These are phyloP conservation scores for Globomyces sp. DNA, from an alignment of 371 early-diverging fungal species.

Conservation along the genomic window DNA sequence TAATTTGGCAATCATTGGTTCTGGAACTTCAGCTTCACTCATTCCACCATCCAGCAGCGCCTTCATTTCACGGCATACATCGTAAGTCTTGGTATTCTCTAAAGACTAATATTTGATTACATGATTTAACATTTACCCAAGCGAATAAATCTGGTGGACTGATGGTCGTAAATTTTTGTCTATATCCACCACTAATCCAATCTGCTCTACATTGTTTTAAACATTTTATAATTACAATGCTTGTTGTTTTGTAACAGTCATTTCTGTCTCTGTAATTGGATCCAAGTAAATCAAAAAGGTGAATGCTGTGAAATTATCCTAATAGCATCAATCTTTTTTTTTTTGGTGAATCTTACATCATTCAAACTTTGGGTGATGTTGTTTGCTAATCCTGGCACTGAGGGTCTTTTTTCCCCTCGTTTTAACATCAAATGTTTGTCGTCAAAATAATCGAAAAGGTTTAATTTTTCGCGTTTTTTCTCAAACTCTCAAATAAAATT, in stretches of 20 bases:
- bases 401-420: too few relatives aligned
- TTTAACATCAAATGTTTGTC: too few relatives aligned
- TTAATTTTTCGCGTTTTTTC: too few relatives aligned
- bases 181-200: constrained; percentile 32
- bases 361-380: neutral
- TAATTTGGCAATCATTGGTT: constrained; percentile 32
- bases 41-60: constrained; percentile 32
- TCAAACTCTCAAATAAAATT: too few relatives aligned
- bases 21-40: constrained; percentile 34
- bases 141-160: constrained; percentile 32
- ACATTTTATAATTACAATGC: constrained; percentile 5
- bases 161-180: constrained; percentile 37
- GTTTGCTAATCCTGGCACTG: neutral
- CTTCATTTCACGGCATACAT: constrained; percentile 46
- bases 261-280: neutral
- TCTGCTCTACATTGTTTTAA: constrained; percentile 13
- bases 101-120: constrained; percentile 20
- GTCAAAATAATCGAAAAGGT: too few relatives aligned
- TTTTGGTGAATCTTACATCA: neutral
- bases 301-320: constrained; percentile 38
- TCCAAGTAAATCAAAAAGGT: constrained; percentile 23
- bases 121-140: constrained; percentile 32
- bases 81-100: constrained; percentile 38
- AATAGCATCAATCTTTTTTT: neutral
- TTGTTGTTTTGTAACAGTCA: constrained; percentile 9